phyloP scores from a whole-genome alignment of 2,329 filamentous ascomycete genomes.

The Boeremia exigua region DNA sequence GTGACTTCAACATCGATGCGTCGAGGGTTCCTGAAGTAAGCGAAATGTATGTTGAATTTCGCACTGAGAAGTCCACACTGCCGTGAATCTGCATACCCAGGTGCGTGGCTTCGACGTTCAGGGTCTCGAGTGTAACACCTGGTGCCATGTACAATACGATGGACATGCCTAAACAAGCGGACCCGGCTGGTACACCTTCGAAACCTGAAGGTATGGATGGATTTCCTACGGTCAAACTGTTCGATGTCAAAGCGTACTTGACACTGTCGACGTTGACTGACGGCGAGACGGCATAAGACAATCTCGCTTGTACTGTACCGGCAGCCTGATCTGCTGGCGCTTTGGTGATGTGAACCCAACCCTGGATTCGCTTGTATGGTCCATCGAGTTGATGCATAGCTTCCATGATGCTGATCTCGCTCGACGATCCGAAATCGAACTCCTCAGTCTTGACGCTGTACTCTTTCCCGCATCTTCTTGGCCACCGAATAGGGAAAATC shows the following conservation, averaged over 20 bases:
- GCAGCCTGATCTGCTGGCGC: slow-evolving; percentile 43
- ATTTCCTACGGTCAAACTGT: slow-evolving; percentile 37
- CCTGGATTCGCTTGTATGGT: slow-evolving; percentile 43
- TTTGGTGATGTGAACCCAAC: slow-evolving; percentile 48
- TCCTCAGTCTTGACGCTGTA: slow-evolving; percentile 43
- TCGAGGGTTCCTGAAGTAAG: slow-evolving; percentile 46
- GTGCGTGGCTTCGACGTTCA: slow-evolving; percentile 46
- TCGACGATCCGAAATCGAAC: slow-evolving; percentile 33
- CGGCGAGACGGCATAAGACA: slow-evolving; percentile 47
- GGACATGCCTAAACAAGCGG: slow-evolving; percentile 48
- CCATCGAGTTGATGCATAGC: slow-evolving; percentile 40
- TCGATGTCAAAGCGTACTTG: slow-evolving; percentile 32
- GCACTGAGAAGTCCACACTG: slow-evolving; percentile 41
- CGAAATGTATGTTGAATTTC: slow-evolving; percentile 39
- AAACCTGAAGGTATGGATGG: slow-evolving; percentile 30
- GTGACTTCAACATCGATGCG: slow-evolving; percentile 42
- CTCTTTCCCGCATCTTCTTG: slow-evolving; percentile 40
- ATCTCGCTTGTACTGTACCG: slow-evolving; percentile 44
- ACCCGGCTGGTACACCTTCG: slow-evolving; percentile 29
- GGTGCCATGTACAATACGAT: slow-evolving; percentile 47
- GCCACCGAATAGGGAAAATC: slow-evolving; percentile 46
- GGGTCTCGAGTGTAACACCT: slow-evolving; percentile 39
- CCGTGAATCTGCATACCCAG: slow-evolving; percentile 48
- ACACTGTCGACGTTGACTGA: slow-evolving; percentile 41
- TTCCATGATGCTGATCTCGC: slow-evolving; percentile 37